Conservation (phyloP, 257 asterid species). For the Prunella vulgaris region DNA sequence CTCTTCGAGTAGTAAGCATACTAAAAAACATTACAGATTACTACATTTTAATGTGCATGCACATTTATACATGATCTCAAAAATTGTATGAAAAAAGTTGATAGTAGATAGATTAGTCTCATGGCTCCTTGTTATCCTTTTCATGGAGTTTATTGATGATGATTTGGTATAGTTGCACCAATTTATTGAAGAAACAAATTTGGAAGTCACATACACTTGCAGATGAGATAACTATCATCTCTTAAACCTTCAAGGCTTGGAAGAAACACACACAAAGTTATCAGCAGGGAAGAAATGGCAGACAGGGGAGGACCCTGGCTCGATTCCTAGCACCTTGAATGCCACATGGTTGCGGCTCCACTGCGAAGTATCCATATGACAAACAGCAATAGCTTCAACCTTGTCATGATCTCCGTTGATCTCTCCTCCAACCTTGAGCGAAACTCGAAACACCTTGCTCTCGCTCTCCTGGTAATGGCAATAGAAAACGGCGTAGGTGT, state of each 20-base stretch:
- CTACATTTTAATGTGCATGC: not conserved
- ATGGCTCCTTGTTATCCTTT: not conserved
- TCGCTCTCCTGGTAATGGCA: slow-evolving; percentile 59
- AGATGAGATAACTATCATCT: not conserved
- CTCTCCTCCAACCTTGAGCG: slow-evolving; percentile 37
- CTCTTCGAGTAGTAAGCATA: not conserved
- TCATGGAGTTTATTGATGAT: slow-evolving; percentile 4
- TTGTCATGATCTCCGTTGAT: slow-evolving; percentile 37
- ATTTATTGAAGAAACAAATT: not conserved
- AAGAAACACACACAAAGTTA: slow-evolving; percentile 51
- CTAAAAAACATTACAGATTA: not conserved
- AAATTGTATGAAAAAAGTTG: not conserved
- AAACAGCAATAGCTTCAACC: slow-evolving; percentile 69
- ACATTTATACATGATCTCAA: not conserved
- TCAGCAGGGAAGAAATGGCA: slow-evolving; percentile 94
- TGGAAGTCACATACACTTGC: not conserved
- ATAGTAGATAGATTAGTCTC: not conserved
- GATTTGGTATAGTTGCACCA: not conserved
- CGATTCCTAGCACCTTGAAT: slow-evolving; percentile 50
- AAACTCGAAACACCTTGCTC: slow-evolving; percentile 46
- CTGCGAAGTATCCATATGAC: slow-evolving; percentile 81
- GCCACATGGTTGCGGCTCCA: slow-evolving; percentile 64
- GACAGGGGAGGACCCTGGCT: slow-evolving; percentile 54
- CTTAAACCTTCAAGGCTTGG: not conserved
- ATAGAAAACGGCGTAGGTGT: slow-evolving; percentile 59